Percentiles rank a stretch among this genome's conserved stretches.
Conservation (phyloP, 2,329 filamentous ascomycete species). For the Ophiostoma novo-ulmi region DNA sequence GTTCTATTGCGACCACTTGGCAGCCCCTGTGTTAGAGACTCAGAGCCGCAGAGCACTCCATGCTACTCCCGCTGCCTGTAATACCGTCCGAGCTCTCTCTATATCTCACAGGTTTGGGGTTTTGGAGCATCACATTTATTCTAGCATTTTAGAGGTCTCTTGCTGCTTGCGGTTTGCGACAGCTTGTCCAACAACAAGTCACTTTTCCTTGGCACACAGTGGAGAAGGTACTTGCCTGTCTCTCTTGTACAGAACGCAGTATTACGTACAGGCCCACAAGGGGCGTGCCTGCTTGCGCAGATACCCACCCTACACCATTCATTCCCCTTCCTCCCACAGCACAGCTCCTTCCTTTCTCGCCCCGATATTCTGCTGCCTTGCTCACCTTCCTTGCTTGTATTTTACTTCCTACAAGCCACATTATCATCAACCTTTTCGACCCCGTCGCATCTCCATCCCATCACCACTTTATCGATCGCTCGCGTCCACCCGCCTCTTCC, state of each 20-base stretch:
- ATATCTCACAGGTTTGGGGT: no score
- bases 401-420: not conserved
- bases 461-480: not conserved
- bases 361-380: slow-evolving; percentile 15
- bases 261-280: slow-evolving; percentile 3
- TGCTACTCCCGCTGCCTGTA: not conserved
- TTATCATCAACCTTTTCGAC: not conserved
- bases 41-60: slow-evolving; percentile 1
- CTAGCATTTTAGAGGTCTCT: no score
- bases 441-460: not conserved
- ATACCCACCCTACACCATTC: not conserved
- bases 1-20: not conserved
- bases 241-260: not conserved
- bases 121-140: no score
- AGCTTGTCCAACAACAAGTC: slow-evolving; percentile 13
- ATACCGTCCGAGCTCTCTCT: not conserved
- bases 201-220: slow-evolving; percentile 20
- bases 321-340: no score
- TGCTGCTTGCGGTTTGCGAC: not conserved
- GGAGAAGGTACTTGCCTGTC: slow-evolving; percentile 16
- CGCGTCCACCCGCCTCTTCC: slow-evolving; percentile 2
- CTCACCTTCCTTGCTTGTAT: not conserved
- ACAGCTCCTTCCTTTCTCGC: not conserved
- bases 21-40: not conserved
- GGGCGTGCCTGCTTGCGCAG: not conserved